Evolutionary conservation across 129 eudicot genomes (phyloP), one percentile per base, ranked within the genome.

Genomic region (Gnaphalium uliginosum): DNA sequence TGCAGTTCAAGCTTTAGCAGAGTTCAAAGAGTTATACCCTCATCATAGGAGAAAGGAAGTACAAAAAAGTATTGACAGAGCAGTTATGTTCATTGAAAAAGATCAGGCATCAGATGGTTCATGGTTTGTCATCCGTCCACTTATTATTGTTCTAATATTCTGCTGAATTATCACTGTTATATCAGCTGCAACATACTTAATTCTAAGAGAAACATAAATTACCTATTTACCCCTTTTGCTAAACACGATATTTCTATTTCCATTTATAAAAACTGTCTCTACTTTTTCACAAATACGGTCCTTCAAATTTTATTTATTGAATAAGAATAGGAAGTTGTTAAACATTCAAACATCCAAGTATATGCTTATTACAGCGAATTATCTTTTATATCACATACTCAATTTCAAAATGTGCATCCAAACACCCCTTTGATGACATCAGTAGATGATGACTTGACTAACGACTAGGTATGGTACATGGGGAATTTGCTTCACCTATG

Each of bases 401-500:
- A 57, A 6, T 57, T 24, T 61, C 33, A 61, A 61, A 25, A 4
- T 2, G 2, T 21, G 3, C 32, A 25, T 26, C 5, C 23, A 24
- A 15, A 48, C 5, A 69, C 15, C 23, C 60, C 10, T 13, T 39
- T 5, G 57, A 15, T 22, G 22, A 43, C 58, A 41, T 24, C 24
- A 15, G 32, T 37, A 67, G 19, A 30, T 63, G 27, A 9, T 63
- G 61, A 53, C 57, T 61, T 72, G 33, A 48, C 39, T 69, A 37
- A 37, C 43, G 43, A 37, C 11, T 1, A 90, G 96, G 96, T 87
- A 90, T 87, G 96, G 96, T 25, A 87, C 93, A 26, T 90, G 96
- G 96, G 96, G 81, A 63, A 85, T 90, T 61, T 90, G 96, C 79
- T 90, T 82, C 75, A 90, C 93, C 50, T 90, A 90, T 72, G 96